These are phyloP conservation scores for Plicaturopsis crispa DNA, from an alignment of 768 basidiomycete genomes.

Conservation along the genomic window DNA sequence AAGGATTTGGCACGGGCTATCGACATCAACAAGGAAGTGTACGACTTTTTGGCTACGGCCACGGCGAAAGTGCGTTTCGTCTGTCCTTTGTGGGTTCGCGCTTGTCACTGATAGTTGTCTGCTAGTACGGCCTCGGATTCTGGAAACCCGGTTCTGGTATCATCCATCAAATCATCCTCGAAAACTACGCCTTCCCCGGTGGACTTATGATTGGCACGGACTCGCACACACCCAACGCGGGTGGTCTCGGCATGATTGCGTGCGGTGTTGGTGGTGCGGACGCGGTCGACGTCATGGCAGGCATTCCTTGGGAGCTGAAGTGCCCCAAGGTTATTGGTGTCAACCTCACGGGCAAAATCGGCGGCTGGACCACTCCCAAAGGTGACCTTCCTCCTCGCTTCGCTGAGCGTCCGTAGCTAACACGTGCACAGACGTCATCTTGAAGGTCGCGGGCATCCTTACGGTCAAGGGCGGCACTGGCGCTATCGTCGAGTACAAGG, in stretches of 20 bases:
- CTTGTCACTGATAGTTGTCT: background rate
- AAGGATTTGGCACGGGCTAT: conserved; percentile 92
- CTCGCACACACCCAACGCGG: conserved; percentile 98
- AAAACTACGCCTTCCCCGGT: conserved; percentile 99
- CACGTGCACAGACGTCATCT: conserved; percentile 72
- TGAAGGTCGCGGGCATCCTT: conserved; percentile 97
- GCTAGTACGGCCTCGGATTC: conserved; percentile 94
- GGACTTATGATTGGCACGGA: conserved; percentile 99
- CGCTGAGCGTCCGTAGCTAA: background rate
- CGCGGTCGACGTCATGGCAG: conserved; percentile 98
- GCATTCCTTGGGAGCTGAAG: conserved; percentile 97
- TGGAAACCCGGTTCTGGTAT: conserved; percentile 99
- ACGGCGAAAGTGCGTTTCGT: conserved; percentile 68
- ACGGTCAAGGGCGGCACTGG: conserved; percentile 99
- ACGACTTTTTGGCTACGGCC: conserved; percentile 96
- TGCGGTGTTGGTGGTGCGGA: conserved; percentile 99
- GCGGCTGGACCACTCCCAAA: conserved; percentile 98
- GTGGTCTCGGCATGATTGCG: conserved; percentile 98
- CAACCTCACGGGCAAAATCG: conserved; percentile 89
- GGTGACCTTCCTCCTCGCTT: conserved; percentile 34
- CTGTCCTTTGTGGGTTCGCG: background rate
- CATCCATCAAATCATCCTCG: conserved; percentile 97
- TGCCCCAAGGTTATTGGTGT: conserved; percentile 99
- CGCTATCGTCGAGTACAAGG: conserved; percentile 96
- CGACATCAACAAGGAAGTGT: conserved; percentile 95